Conservation (phyloP, 169 alveolate genomes). For the Cryptosporidium felis region DNA sequence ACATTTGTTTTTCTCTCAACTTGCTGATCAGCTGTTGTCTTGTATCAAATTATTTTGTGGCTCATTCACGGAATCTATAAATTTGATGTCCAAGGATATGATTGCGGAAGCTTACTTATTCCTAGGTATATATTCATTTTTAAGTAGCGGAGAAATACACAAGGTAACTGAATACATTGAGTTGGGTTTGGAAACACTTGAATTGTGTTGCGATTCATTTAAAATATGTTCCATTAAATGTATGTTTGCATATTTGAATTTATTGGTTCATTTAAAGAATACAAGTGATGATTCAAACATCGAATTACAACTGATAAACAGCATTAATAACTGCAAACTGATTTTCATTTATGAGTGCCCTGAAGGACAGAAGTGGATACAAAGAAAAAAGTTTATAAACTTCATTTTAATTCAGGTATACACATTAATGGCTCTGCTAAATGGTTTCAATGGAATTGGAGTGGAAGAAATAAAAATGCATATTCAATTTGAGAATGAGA, state of each 20-base stretch:
- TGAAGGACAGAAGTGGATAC: too few relatives aligned
- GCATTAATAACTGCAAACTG: constrained; percentile 5
- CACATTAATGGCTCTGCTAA: constrained; percentile 14
- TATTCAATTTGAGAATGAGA: neutral
- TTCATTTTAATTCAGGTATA: constrained; percentile 4
- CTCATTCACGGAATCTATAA: neutral
- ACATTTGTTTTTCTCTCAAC: constrained; percentile 12
- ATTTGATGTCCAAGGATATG: neutral
- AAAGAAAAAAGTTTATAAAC: neutral
- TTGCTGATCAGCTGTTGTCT: constrained; percentile 4
- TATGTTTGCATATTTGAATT: constrained; percentile 9
- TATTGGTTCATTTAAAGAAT: neutral
- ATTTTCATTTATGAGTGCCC: neutral
- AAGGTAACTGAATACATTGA: neutral
- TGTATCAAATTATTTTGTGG: neutral
- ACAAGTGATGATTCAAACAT: neutral
- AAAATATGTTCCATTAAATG: constrained; percentile 42
- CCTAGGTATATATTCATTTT: constrained; percentile 4
- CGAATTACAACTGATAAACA: neutral
- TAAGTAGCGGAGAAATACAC: neutral
- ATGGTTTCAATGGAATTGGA: neutral
- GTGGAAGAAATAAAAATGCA: constrained; percentile 10
- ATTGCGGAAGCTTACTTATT: constrained; percentile 30
- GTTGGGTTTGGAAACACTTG: neutral
- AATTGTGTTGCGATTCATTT: constrained; percentile 1